Evolutionary conservation across 768 basidiomycete genomes (phyloP), one percentile per base, ranked within the genome.

Genomic region (Collybia sordida): DNA sequence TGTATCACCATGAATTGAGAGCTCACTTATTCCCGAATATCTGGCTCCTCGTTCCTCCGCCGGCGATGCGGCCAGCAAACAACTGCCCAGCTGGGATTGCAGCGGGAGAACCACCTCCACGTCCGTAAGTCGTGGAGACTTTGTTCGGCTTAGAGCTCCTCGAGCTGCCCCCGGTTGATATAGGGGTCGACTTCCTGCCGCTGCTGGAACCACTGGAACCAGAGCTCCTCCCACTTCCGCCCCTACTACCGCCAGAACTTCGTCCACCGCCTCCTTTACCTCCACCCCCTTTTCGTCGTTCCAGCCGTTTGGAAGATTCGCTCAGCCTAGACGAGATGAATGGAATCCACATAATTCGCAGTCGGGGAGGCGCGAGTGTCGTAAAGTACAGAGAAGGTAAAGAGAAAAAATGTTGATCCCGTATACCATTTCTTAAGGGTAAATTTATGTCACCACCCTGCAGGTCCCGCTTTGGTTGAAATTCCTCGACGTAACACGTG

Each of bases 11-110:
- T 15, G 37, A 22, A n/a, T 3, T 7, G 27, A 15, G 11, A 36
- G 61, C 65, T 23, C 42, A 76, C 77, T 58, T 63, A 17, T 63
- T 64, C 3, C 77, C 77, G 31, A 49, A 76, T 8, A 79, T 44
- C 34, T 74, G 59, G 19, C 37, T 43, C 34, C 81, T 65, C 0
- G 64, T 70, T 3, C 66, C 81, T 2, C 81, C 81, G 8, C 81
- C 79, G 0, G 64, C 64, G 0, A 56, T 54, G 4, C 79, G 67
- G 1, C 72, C 73, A 4, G 68, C 55, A 51, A 74, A 75, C 5
- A 52, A 14, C 19, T 69, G 63, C 2, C 73, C 72, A 4, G 61
- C 23, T 0, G 73, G 59, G 34, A 77, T 77, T 0, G 60, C 55
- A 1, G 40, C 40, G 5, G 56, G 14, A 24, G 35, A 49, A 3